Evolutionary conservation across 2,329 filamentous ascomycete genomes (phyloP).

Genomic region (Pseudogymnoascus sp.): DNA sequence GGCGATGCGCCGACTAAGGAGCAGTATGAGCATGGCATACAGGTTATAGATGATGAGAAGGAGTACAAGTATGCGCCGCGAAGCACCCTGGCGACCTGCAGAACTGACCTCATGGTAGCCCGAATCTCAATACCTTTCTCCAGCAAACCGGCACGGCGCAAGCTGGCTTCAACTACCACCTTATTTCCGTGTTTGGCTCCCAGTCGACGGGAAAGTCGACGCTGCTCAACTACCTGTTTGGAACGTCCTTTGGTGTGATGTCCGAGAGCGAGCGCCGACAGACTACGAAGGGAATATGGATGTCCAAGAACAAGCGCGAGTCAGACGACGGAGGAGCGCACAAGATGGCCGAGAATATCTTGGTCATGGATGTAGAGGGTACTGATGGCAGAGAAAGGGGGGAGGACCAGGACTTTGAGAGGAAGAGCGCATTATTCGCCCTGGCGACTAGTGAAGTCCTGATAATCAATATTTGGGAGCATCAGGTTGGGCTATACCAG

Average conservation of each 20-base stretch:
- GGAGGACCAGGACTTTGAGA: constrained; percentile 97
- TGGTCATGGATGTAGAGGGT: constrained; percentile 99
- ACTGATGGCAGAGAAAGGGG: constrained; percentile 93
- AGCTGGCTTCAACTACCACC: constrained; percentile 96
- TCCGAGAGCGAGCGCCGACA: constrained; percentile 87
- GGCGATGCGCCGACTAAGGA: constrained; percentile 56
- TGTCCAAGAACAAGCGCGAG: constrained; percentile 85
- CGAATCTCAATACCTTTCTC: constrained; percentile 74
- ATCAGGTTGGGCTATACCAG: constrained; percentile 95
- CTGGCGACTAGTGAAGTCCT: constrained; percentile 95
- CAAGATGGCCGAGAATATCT: constrained; percentile 90
- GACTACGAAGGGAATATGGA: constrained; percentile 99
- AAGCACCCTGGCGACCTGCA: constrained; percentile 7
- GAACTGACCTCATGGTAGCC: constrained; percentile 39
- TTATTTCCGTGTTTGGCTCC: constrained; percentile 97
- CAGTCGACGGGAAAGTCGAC: constrained; percentile 99
- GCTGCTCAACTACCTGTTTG: constrained; percentile 89
- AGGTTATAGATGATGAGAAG: constrained; percentile 95
- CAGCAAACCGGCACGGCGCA: constrained; percentile 70
- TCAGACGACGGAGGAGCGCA: constrained; percentile 40
- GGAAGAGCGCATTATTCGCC: constrained; percentile 95
- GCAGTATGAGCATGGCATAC: constrained; percentile 85
- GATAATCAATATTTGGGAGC: constrained; percentile 99
- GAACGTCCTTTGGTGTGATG: constrained; percentile 96
- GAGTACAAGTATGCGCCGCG: constrained; percentile 72